Percentiles rank a stretch among this genome's conserved stretches.
These are phyloP conservation scores for Trypanosoma boissoni DNA, from an alignment of 208 protist genomes.

Conservation along the genomic window DNA sequence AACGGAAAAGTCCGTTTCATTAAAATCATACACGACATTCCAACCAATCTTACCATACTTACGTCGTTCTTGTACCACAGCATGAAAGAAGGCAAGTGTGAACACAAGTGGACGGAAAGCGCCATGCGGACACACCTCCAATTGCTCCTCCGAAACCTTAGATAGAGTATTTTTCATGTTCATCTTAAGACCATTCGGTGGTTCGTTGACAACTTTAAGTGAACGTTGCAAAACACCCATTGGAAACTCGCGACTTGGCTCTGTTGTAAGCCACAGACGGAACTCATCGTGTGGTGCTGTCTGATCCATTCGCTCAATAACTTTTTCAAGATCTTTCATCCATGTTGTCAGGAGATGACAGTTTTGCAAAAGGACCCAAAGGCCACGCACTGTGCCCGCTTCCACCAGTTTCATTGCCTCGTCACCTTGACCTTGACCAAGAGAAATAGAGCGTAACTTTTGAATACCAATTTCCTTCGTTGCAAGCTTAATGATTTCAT, in stretches of 20 bases:
- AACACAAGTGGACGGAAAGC: constrained; percentile 98
- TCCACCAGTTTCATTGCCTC: constrained; percentile 96
- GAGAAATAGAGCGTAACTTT: constrained; percentile 95
- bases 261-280: constrained; percentile 98
- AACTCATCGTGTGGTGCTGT: constrained; percentile 96
- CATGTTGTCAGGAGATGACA: constrained; percentile 98
- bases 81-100: constrained; percentile 98
- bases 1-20: constrained; percentile 98
- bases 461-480: constrained; percentile 92
- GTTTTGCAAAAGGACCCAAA: constrained; percentile 99
- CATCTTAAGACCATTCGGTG: constrained; percentile 98
- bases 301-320: constrained; percentile 95
- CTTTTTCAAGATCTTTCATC: constrained; percentile 98
- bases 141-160: constrained; percentile 95
- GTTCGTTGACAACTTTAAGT: constrained; percentile 98
- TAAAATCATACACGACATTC: constrained; percentile 99
- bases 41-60: constrained; percentile 98
- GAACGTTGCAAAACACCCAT: constrained; percentile 98
- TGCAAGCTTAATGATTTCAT: constrained; percentile 97
- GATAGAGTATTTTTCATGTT: constrained; percentile 98
- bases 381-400: constrained; percentile 92
- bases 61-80: constrained; percentile 97
- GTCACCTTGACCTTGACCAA: constrained; percentile 98
- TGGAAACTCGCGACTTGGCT: constrained; percentile 97
- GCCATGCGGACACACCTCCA: constrained; percentile 93